Conservation (phyloP, 1,284 basidiomycete species). For the Irpex sp. region DNA sequence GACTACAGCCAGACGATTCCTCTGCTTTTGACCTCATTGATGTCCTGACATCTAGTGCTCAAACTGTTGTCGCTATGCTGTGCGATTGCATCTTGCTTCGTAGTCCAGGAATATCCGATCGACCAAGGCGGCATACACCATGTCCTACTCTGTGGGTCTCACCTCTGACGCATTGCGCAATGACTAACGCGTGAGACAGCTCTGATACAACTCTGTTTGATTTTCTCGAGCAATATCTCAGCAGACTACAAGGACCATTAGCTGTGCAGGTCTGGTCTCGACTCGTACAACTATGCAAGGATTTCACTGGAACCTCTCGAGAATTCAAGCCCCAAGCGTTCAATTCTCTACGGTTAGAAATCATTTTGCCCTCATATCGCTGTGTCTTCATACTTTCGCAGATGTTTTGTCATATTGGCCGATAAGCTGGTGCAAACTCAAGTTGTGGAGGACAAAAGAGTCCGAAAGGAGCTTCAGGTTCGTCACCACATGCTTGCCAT, state of each 20-base stretch:
- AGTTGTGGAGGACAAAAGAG: conserved; percentile 84
- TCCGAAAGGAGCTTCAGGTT: conserved; percentile 89
- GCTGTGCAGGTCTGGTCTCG: conserved; percentile 91
- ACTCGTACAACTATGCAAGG: conserved; percentile 78
- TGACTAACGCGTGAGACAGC: conserved; percentile 32
- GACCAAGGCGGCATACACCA: conserved; percentile 51
- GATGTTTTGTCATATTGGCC: conserved; percentile 78
- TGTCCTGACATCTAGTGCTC: conserved; percentile 80
- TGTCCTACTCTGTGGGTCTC: conserved; percentile 63
- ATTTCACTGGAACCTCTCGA: conserved; percentile 60
- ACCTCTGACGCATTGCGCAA: conserved; percentile 6
- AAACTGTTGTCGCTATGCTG: conserved; percentile 86
- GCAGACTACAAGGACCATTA: conserved; percentile 81
- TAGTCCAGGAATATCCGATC: conserved; percentile 49
- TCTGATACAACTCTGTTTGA: conserved; percentile 69
- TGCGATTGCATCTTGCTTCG: conserved; percentile 78
- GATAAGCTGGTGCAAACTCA: conserved; percentile 87
- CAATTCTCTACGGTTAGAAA: conserved; percentile 63
- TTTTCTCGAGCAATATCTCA: conserved; percentile 89
- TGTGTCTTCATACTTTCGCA: conserved; percentile 26
- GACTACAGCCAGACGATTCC: conserved; percentile 34
- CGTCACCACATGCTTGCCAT: background rate
- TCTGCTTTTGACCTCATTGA: conserved; percentile 83
- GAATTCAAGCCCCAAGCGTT: conserved; percentile 73
- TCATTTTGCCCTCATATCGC: conserved; percentile 2